Evolutionary conservation across 1,139 yeast species (phyloP).

Genomic region (Nadsonia starkeyi-henricii): DNA sequence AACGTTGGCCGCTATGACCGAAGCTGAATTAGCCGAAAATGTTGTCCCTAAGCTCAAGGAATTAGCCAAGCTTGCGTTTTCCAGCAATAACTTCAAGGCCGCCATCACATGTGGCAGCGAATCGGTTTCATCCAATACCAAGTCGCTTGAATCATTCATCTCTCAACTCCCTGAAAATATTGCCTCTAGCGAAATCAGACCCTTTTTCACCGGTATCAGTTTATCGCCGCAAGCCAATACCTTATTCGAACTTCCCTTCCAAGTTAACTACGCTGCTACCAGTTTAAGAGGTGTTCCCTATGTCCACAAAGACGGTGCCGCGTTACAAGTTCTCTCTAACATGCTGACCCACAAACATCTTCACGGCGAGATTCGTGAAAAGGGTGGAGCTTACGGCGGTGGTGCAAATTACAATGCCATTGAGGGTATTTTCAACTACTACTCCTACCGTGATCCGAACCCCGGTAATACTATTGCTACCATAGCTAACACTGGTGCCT

Average conservation of each 20-base stretch:
- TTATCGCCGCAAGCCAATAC: conserved; percentile 22
- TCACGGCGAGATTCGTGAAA: conserved; percentile 83
- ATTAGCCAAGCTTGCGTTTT: conserved; percentile 28
- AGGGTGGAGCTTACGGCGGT: conserved; percentile 97
- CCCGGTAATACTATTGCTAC: conserved; percentile 55
- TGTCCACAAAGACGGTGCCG: conserved; percentile 62
- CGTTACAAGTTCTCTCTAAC: conserved; percentile 70
- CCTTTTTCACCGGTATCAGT: conserved; percentile 6
- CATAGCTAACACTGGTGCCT: conserved; percentile 42
- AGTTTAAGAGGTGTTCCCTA: conserved; percentile 59
- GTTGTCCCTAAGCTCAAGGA: conserved; percentile 52
- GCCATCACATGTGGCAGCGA: conserved; percentile 9
- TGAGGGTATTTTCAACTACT: conserved; percentile 68
- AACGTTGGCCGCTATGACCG: conserved; percentile 43
- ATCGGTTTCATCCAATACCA: conserved; percentile 4
- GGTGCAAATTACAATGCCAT: conserved; percentile 76
- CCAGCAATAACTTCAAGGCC: conserved; percentile 13
- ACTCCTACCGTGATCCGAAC: conserved; percentile 89
- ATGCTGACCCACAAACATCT: conserved; percentile 68
- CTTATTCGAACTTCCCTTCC: conserved; percentile 67
- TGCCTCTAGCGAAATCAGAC: conserved; percentile 3
- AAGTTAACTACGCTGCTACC: conserved; percentile 70
- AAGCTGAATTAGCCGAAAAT: conserved; percentile 36
- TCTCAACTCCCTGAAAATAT: conserved; percentile 2
- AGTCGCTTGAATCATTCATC: conserved; percentile 10